Evolutionary conservation across 495 filamentous ascomycete species (phyloP).

Genomic region (Aspergillus steynii): DNA sequence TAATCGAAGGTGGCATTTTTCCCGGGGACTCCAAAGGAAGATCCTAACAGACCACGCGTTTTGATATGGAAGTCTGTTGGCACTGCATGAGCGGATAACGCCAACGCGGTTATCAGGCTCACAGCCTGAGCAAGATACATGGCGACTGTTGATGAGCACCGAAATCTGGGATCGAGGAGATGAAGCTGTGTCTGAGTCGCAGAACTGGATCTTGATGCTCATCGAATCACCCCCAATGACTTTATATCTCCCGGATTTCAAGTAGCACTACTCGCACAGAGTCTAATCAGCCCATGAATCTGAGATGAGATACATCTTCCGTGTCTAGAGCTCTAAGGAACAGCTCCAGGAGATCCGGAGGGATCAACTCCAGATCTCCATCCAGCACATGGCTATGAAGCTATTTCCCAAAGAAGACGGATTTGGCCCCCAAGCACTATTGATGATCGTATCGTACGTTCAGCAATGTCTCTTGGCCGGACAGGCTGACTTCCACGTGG

Average conservation of each 20-base stretch:
- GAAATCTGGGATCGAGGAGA: neutral
- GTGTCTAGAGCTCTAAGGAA: neutral
- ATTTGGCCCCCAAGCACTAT: neutral
- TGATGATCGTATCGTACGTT: neutral
- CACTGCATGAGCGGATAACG: neutral
- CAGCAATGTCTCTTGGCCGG: neutral
- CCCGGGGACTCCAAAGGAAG: neutral
- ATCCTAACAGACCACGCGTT: neutral
- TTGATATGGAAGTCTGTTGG: neutral
- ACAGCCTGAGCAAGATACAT: neutral
- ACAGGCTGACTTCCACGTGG: neutral
- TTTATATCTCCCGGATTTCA: neutral
- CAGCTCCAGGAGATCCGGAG: neutral
- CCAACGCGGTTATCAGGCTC: neutral
- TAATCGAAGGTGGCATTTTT: conserved; percentile 37
- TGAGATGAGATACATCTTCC: neutral
- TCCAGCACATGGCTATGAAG: neutral
- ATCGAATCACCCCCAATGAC: neutral
- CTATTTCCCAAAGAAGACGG: neutral
- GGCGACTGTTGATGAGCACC: neutral
- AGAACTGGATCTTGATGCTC: neutral
- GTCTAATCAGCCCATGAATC: neutral
- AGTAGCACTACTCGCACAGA: neutral
- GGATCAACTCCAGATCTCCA: neutral
- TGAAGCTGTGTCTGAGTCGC: neutral